A percentile compares a stretch with the other conserved stretches of the same genome.
Conservation (phyloP, 2,329 filamentous ascomycete species). For the Arachnomyces sp. region DNA sequence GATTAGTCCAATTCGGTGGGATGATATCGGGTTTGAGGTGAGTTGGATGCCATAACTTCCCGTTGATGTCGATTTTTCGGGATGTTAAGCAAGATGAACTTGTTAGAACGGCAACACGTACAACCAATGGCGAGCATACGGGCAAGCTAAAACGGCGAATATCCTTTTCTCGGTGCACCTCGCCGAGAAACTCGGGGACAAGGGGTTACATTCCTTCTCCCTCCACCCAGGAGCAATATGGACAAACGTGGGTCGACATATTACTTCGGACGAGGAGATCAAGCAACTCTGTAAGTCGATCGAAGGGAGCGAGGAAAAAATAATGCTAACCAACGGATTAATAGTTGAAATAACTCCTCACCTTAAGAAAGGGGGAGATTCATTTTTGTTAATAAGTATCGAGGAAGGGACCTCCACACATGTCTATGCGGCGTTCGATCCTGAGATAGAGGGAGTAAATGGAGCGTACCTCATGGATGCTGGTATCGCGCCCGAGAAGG, state of each 20-base stretch:
- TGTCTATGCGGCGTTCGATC: slow-evolving; percentile 5
- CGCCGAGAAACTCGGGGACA: slow-evolving; percentile 8
- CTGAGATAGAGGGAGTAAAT: slow-evolving; percentile 15
- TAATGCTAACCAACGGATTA: too few species aligned
- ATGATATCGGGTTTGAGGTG: slow-evolving; percentile 39
- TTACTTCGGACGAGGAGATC: too few species aligned
- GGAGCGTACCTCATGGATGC: slow-evolving; percentile 13
- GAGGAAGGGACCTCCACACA: slow-evolving; percentile 1
- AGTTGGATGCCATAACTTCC: slow-evolving; percentile 12
- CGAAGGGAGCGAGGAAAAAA: too few species aligned
- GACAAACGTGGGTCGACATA: not conserved
- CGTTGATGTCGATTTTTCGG: slow-evolving; percentile 16
- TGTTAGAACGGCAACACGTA: slow-evolving; percentile 4
- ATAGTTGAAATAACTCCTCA: too few species aligned
- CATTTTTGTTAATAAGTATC: not conserved
- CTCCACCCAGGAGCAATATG: slow-evolving; percentile 9
- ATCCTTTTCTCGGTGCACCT: slow-evolving; percentile 6
- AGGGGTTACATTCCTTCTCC: slow-evolving; percentile 6
- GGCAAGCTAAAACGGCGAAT: slow-evolving; percentile 9
- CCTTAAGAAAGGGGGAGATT: too few species aligned
- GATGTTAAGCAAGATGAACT: not conserved
- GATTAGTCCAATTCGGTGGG: slow-evolving; percentile 34
- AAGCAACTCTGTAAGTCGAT: too few species aligned
- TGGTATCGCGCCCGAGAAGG: not conserved
- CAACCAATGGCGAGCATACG: slow-evolving; percentile 8